These are phyloP conservation scores for Penicillium brasilianum DNA, from an alignment of 2,329 filamentous ascomycete genomes.

Conservation along the genomic window DNA sequence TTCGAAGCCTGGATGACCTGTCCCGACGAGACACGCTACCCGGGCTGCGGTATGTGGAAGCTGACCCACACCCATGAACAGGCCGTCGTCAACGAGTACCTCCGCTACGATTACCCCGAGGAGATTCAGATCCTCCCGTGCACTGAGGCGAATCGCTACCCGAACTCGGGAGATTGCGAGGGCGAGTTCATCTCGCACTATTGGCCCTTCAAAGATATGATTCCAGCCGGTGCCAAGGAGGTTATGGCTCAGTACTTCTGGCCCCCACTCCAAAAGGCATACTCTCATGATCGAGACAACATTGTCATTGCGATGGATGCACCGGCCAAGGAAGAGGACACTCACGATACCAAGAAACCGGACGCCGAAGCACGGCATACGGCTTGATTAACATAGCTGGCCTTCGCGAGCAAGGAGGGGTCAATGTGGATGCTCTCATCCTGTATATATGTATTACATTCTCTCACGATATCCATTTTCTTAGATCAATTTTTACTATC, in stretches of 20 bases:
- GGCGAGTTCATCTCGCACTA: not conserved
- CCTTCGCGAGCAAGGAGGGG: not conserved
- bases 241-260: not conserved
- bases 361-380: not conserved
- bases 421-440: not conserved
- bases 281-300: not conserved
- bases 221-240: not conserved
- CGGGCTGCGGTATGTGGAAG: not conserved
- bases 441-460: not conserved
- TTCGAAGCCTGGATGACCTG: not conserved
- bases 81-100: not conserved
- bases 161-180: not conserved
- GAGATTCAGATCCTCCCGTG: not conserved
- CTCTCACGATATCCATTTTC: not conserved
- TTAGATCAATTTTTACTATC: not conserved
- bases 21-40: not conserved
- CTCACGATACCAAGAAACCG: not conserved
- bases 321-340: not conserved
- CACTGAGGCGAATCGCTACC: not conserved
- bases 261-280: not conserved
- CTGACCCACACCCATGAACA: not conserved
- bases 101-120: not conserved
- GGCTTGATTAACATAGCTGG: not conserved
- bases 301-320: not conserved
- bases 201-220: not conserved